A percentile compares a stretch with the other conserved stretches of the same genome.
Conservation (phyloP, 805 yeast genomes). For the Wickerhamiella shivajii region DNA sequence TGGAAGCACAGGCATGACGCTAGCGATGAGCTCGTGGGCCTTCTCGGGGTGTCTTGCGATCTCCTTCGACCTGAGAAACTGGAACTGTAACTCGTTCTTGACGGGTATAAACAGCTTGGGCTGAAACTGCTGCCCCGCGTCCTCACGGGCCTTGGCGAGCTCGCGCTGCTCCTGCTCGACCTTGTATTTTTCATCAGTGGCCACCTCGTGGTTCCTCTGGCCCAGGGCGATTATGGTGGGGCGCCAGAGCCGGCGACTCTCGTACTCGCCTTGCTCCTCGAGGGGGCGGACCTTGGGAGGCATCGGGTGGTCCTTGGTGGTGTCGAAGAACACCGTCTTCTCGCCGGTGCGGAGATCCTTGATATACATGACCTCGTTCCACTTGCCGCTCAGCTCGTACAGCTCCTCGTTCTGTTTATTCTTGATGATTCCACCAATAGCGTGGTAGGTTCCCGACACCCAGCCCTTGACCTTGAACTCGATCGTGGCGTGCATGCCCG, state of each 20-base stretch:
- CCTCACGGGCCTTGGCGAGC: constrained; percentile 55
- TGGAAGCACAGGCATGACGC: constrained; percentile 66
- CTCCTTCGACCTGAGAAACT: constrained; percentile 39
- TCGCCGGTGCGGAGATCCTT: constrained; percentile 29
- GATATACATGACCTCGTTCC: constrained; percentile 77
- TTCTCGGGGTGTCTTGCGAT: constrained; percentile 37
- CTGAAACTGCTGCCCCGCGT: constrained; percentile 56
- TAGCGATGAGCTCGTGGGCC: constrained; percentile 42
- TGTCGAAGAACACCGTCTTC: constrained; percentile 43
- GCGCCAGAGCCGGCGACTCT: constrained; percentile 73
- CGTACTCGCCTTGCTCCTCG: constrained; percentile 64
- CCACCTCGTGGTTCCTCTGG: constrained; percentile 58
- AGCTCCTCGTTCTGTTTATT: constrained; percentile 37
- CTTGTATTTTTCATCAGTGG: constrained; percentile 76
- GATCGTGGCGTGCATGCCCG: constrained; percentile 55
- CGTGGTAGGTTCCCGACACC: constrained; percentile 82
- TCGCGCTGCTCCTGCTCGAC: constrained; percentile 81
- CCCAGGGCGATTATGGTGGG: constrained; percentile 73
- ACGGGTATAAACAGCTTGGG: constrained; percentile 59
- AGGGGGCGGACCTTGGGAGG: constrained; percentile 66
- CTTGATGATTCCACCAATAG: constrained; percentile 61
- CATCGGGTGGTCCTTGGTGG: constrained; percentile 28
- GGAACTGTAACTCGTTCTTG: constrained; percentile 39
- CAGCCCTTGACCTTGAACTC: constrained; percentile 94
- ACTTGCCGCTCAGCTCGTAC: constrained; percentile 70